Evolutionary conservation across 768 basidiomycete genomes (phyloP).

Genomic region (Leucocoprinus leucothites): DNA sequence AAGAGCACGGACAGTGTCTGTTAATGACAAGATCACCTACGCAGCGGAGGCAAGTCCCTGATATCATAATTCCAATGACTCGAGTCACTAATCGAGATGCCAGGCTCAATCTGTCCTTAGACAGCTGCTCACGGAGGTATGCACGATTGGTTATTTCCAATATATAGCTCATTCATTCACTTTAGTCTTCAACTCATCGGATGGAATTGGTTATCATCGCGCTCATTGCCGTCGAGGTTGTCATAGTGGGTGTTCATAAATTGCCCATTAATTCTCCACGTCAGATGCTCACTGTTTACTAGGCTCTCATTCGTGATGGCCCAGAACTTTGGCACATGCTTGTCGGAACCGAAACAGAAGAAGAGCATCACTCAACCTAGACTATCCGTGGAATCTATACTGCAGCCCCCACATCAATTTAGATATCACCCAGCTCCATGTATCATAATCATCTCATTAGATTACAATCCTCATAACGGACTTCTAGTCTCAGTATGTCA

Average conservation of each 20-base stretch:
- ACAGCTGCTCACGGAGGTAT: constrained; percentile 84
- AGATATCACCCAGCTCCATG: not conserved
- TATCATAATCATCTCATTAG: not conserved
- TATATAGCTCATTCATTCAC: not conserved
- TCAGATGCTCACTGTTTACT: not conserved
- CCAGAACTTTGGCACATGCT: constrained; percentile 71
- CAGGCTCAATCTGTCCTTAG: constrained; percentile 80
- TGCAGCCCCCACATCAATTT: not conserved
- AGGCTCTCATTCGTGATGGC: constrained; percentile 77
- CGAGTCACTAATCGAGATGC: not conserved
- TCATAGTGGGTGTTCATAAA: constrained; percentile 58
- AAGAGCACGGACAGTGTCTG: constrained; percentile 69
- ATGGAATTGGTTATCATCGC: constrained; percentile 96
- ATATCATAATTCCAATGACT: not conserved
- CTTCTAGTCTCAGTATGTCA: no score
- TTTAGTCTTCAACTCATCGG: constrained; percentile 79
- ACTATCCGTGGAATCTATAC: not conserved
- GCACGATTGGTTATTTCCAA: not conserved
- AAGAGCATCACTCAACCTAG: constrained; percentile 11
- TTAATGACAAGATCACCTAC: constrained; percentile 93
- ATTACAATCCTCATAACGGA: not conserved
- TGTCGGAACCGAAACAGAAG: constrained; percentile 28
- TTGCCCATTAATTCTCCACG: not conserved
- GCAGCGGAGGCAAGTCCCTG: constrained; percentile 55
- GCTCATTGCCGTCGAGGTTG: constrained; percentile 93